Base-by-base conservation (phyloP, 192 early-diverging fungal genomes). In the Funneliformis geosporum region DNA sequence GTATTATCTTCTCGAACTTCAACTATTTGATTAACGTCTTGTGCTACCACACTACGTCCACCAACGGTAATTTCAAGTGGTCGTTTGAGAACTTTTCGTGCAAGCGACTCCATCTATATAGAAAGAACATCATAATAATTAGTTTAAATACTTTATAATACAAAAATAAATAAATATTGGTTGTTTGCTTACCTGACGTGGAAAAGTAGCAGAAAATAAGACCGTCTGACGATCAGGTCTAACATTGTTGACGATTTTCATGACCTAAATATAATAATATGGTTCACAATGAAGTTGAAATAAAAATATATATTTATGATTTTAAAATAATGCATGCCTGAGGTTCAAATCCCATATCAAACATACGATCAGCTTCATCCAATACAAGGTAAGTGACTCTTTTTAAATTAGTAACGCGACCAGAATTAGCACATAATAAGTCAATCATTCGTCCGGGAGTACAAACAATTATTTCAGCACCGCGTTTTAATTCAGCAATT, bases 291-390 rank as follows among this genome's bases (percentile, higher is more conserved):
- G 69, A n/a, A 27, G 55, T 40, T 71, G 21, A 11, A 28, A 79
- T 11, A 4, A 27, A 67, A 73, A 43, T 43, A 25, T 55, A 25
- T 27, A 75, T 43, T 21, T 27, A 67, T 12, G 9, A 67, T 70
- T 40, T 25, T 69, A 62, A 46, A 28, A 11, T 39, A 12, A 16
- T 21, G 14, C 23, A 50, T 33, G 42, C 88, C 83, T 98, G 96
- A 40, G 95, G 96, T 83, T 97, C 97, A 81, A 99, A 99, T 14
- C 97, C 98, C 93, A 98, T 95, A 84, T 98, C 97, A 87, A 99
- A 98, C 97, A 99, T 98, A 79, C 95, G 91, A 84, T 93, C 95
- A 4, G 96, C 96, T 85, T 97, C 98, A 84, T 99, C 98, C 65
- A 99, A 90, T 7, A 99, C 96, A 86, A 98, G 81, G 82, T 97